A percentile compares a stretch with the other conserved stretches of the same genome.
phyloP scores from a whole-genome alignment of 495 filamentous ascomycete species.

The Xylaria bambusicola region DNA sequence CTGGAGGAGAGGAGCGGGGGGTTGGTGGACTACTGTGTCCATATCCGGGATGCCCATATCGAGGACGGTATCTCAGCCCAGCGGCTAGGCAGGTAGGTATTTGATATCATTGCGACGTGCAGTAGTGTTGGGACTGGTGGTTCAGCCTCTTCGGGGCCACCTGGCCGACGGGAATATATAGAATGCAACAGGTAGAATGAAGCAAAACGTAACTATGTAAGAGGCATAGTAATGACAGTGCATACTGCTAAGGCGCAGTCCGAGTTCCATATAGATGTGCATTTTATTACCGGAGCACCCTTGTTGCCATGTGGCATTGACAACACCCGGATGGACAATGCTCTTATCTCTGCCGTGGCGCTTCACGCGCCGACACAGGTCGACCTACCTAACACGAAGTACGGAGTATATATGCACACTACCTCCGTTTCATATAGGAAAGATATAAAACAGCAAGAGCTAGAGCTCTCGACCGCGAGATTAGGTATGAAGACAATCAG shows the following conservation, averaged over 20 bases:
- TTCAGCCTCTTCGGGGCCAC: slow-evolving; percentile 12
- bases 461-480: too few species aligned
- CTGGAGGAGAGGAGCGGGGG: too few species aligned
- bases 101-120: background rate
- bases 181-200: background rate
- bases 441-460: too few species aligned
- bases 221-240: background rate
- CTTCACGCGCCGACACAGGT: slow-evolving; percentile 1
- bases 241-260: too few species aligned
- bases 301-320: slow-evolving; percentile 13
- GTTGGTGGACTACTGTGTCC: background rate
- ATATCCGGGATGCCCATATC: background rate
- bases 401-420: too few species aligned
- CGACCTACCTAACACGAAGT: background rate
- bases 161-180: background rate
- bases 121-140: background rate
- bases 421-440: background rate
- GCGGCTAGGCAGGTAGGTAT: background rate
- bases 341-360: slow-evolving; percentile 1
- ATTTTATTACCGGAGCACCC: background rate
- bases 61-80: background rate
- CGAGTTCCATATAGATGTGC: too few species aligned
- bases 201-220: background rate
- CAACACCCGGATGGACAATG: slow-evolving; percentile 8
- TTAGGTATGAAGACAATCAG: background rate